phyloP scores from a whole-genome alignment of 2,329 filamentous ascomycete species.

The Hymenoscyphus fructigenus region DNA sequence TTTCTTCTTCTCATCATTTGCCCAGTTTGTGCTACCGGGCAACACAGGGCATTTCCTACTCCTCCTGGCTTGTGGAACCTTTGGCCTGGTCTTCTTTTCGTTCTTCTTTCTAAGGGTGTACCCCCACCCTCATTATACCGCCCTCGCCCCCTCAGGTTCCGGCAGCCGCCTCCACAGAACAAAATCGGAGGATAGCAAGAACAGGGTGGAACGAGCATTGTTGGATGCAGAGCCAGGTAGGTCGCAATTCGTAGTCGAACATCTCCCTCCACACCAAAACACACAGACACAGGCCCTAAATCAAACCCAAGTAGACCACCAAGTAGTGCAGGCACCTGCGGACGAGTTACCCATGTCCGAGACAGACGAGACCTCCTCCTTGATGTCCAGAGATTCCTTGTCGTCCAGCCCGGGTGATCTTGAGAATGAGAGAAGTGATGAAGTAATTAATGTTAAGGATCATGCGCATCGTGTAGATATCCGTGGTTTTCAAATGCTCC shows the following conservation, averaged over 20 bases:
- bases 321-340: conserved; percentile 29
- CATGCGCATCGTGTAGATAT: conserved; percentile 86
- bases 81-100: conserved; percentile 68
- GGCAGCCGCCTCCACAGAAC: conserved; percentile 43
- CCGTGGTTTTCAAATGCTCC: conserved; percentile 74
- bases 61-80: conserved; percentile 78
- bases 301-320: conserved; percentile 29
- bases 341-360: conserved; percentile 37
- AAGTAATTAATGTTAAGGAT: conserved; percentile 59
- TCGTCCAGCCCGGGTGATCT: conserved; percentile 43
- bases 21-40: conserved; percentile 75
- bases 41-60: conserved; percentile 80
- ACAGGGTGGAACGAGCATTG: conserved; percentile 39
- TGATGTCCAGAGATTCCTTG: conserved; percentile 63
- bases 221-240: conserved; percentile 63
- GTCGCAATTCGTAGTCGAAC: conserved; percentile 43
- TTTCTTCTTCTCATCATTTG: conserved; percentile 88
- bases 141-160: conserved; percentile 41
- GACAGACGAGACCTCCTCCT: conserved; percentile 74
- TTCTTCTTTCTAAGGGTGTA: conserved; percentile 84
- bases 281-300: conserved; percentile 32
- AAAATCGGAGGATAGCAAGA: conserved; percentile 45
- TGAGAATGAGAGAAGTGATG: conserved; percentile 44
- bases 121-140: conserved; percentile 50
- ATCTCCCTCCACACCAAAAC: conserved; percentile 24